A percentile compares a stretch with the other conserved stretches of the same genome.
These are phyloP conservation scores for Trapa bicornis DNA, from an alignment of 345 rosid genomes.

Conservation along the genomic window DNA sequence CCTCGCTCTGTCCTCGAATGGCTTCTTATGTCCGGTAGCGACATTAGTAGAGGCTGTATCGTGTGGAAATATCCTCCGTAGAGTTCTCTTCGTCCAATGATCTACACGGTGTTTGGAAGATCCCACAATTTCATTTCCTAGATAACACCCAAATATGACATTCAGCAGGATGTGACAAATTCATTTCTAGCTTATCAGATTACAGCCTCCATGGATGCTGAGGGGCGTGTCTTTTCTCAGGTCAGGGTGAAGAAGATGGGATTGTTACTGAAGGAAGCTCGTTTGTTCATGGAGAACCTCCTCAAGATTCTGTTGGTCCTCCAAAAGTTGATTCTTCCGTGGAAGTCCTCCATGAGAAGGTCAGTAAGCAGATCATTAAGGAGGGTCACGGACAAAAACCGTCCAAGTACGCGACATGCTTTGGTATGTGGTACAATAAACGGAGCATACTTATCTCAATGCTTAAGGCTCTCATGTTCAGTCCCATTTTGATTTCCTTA, in stretches of 20 bases:
- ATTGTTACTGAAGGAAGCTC: slow-evolving; percentile 48
- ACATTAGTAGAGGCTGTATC: neutral
- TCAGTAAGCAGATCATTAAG: slow-evolving; percentile 72
- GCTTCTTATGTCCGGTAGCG: neutral
- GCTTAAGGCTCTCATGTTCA: neutral
- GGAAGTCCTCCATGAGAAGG: slow-evolving; percentile 68
- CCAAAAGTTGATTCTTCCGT: slow-evolving; percentile 59
- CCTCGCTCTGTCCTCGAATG: neutral
- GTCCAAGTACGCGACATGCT: slow-evolving; percentile 81
- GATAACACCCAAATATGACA: neutral
- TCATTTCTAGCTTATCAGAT: too few relatives aligned
- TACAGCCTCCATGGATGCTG: neutral
- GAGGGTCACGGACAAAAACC: slow-evolving; percentile 92
- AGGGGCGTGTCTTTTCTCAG: slow-evolving; percentile 2
- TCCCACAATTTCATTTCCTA: neutral
- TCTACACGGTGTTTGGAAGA: neutral
- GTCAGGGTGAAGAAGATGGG: slow-evolving; percentile 38
- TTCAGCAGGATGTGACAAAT: neutral
- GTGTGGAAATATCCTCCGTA: neutral
- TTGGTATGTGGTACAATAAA: slow-evolving; percentile 26
- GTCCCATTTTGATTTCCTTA: neutral
- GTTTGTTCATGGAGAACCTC: slow-evolving; percentile 43
- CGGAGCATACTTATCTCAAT: neutral
- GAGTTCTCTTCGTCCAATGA: neutral
- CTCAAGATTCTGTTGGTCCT: slow-evolving; percentile 46